Base-by-base conservation (phyloP, 306 rosid genomes). In the Prunus mira region DNA sequence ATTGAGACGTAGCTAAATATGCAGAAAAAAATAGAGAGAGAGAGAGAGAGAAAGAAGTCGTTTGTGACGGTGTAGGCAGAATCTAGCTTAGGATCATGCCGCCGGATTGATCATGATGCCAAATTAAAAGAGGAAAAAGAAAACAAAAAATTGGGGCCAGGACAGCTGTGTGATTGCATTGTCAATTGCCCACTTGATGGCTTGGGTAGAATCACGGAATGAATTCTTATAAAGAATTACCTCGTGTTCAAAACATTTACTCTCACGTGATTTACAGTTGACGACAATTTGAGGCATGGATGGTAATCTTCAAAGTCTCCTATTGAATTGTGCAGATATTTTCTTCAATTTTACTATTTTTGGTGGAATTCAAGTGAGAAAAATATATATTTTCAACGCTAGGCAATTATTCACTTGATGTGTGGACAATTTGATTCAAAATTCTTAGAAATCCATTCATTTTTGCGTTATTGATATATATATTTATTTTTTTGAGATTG, bases 161-260 rank as follows among this genome's bases (percentile, higher is more conserved):
- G 75, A 71, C 64, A 71, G 75, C 43, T 70, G 63, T 54, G 46
- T 54, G 63, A 51, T 57, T 13, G n/a, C 43, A 1, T 41, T 32
- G 51, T 55, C 76, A 34, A 41, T 47, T 56, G 52, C 54, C 24
- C 24, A 38, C 76, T 72, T 22, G 52, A 72, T 72, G 55, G 43
- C 47, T 41, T 57, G 41, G 65, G 28, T n/a, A 38, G n/a, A 22
- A 20, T 55, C 38, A 71, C 22, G 15, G 65, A 71, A 71, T 28
- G 38, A 51, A 69, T 49, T 10, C 14, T 11, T 10, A 19, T 17
- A 54, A 71, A 45, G 25, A 34, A 19, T 19, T 32, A 71, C n/a
- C 66, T 56, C 13, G n/a, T 55, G 52, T 49, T 49, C 52, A n/a
- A 9, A 56, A 56, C 10, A 56, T n/a, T 56, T 56, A 11, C 15